Evolutionary conservation across 2,329 filamentous ascomycete genomes (phyloP).

Genomic region (Mariannaea elegans): DNA sequence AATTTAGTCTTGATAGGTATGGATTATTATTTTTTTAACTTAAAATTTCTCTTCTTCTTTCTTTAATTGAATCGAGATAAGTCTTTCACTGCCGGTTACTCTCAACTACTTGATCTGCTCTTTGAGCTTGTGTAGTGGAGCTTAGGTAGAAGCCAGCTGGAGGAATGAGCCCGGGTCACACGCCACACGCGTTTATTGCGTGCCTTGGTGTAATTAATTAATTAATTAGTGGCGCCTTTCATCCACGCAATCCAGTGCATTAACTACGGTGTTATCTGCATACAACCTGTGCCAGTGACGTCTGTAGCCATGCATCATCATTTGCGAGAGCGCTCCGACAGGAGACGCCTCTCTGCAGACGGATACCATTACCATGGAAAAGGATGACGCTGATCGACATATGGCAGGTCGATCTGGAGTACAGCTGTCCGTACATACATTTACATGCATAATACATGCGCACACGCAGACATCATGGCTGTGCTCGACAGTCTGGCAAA

Average conservation of each 20-base stretch:
- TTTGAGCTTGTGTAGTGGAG: too few species aligned
- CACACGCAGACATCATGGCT: background rate
- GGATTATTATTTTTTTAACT: too few species aligned
- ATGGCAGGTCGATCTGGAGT: slow-evolving; percentile 9
- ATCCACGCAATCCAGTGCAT: too few species aligned
- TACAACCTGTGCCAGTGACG: too few species aligned
- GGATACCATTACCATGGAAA: slow-evolving; percentile 1
- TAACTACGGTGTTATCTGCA: background rate
- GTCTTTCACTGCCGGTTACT: too few species aligned
- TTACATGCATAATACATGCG: background rate
- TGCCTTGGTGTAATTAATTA: background rate
- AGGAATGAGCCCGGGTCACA: slow-evolving; percentile 9
- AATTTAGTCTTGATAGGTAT: too few species aligned
- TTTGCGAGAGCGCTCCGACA: slow-evolving; percentile 7
- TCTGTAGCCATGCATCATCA: background rate
- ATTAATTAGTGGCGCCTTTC: too few species aligned
- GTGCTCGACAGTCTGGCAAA: background rate
- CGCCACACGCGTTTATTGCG: background rate
- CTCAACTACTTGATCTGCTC: too few species aligned
- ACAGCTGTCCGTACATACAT: background rate
- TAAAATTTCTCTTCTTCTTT: too few species aligned
- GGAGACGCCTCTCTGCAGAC: slow-evolving; percentile 10
- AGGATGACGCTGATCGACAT: slow-evolving; percentile 17
- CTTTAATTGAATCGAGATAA: too few species aligned
- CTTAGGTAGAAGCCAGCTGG: slow-evolving; percentile 1